A percentile compares a stretch with the other conserved stretches of the same genome.
These are phyloP conservation scores for Colletotrichum phormii DNA, from an alignment of 2,329 filamentous ascomycete species.

Conservation along the genomic window DNA sequence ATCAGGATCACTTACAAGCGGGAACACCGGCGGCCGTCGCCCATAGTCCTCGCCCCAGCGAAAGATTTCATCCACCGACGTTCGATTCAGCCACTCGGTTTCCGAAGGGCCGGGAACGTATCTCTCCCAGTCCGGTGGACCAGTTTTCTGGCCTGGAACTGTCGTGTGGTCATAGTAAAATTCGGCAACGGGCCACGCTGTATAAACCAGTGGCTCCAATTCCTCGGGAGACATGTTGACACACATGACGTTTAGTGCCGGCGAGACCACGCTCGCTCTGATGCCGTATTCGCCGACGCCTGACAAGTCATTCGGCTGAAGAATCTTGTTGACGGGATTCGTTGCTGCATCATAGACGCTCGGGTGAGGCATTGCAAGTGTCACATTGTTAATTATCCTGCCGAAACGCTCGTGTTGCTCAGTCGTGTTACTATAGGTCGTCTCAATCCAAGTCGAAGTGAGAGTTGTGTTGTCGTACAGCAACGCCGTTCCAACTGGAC, in stretches of 20 bases:
- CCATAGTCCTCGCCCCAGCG: conserved; percentile 68
- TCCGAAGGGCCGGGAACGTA: conserved; percentile 50
- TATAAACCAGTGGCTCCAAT: conserved; percentile 73
- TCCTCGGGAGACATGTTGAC: conserved; percentile 71
- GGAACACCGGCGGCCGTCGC: conserved; percentile 65
- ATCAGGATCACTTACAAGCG: conserved; percentile 48
- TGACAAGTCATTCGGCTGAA: conserved; percentile 74
- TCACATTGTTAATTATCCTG: conserved; percentile 79
- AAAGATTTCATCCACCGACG: conserved; percentile 77
- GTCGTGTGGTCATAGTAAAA: conserved; percentile 48
- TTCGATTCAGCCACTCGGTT: conserved; percentile 62
- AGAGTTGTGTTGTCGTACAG: conserved; percentile 81
- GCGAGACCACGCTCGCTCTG: conserved; percentile 76
- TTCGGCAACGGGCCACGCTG: conserved; percentile 62
- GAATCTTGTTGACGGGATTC: conserved; percentile 70
- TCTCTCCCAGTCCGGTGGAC: conserved; percentile 50
- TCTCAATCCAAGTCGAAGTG: conserved; percentile 75
- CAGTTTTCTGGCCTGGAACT: conserved; percentile 45
- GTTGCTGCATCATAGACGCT: conserved; percentile 75
- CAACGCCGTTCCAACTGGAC: conserved; percentile 72
- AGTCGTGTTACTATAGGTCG: conserved; percentile 62
- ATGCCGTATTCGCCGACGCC: conserved; percentile 78
- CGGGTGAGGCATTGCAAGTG: conserved; percentile 81
- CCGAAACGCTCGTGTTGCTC: conserved; percentile 59
- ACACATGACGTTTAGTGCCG: conserved; percentile 79